Evolutionary conservation across 2,329 filamentous ascomycete genomes (phyloP).

Genomic region (Ampelomyces quisqualis): DNA sequence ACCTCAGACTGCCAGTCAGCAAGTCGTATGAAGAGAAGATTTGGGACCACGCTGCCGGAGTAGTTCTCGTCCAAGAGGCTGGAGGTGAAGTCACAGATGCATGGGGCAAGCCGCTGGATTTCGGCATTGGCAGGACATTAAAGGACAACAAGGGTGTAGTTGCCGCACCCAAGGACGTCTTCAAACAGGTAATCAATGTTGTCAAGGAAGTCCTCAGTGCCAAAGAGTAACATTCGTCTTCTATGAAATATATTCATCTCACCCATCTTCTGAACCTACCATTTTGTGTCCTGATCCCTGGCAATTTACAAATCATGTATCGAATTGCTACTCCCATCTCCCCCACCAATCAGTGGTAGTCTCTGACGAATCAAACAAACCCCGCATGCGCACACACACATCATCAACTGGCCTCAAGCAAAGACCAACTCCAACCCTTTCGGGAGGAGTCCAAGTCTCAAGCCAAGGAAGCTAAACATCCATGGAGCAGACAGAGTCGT

Average conservation of each 20-base stretch:
- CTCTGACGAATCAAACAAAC: no score
- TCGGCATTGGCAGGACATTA: constrained; percentile 81
- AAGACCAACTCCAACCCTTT: background rate
- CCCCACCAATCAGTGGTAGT: no score
- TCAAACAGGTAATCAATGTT: constrained; percentile 72
- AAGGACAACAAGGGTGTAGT: constrained; percentile 91
- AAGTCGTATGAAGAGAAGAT: constrained; percentile 97
- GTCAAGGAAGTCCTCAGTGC: constrained; percentile 74
- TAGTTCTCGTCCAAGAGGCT: constrained; percentile 90
- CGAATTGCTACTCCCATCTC: no score
- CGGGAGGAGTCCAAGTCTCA: background rate
- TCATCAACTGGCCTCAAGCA: background rate
- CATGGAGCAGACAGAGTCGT: no score
- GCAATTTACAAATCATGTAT: no score
- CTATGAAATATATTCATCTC: background rate
- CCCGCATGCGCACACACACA: no score
- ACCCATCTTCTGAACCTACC: no score
- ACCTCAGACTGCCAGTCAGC: constrained; percentile 82
- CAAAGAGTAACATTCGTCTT: constrained; percentile 17
- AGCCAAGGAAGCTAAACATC: no score
- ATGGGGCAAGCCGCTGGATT: constrained; percentile 80
- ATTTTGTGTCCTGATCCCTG: no score
- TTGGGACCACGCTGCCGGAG: constrained; percentile 97
- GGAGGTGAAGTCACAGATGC: constrained; percentile 91
- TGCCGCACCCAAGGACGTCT: constrained; percentile 76